Percentiles rank a stretch among this genome's conserved stretches.
Conservation (phyloP, 73 alveolate species). For the Uronychia setigera region DNA sequence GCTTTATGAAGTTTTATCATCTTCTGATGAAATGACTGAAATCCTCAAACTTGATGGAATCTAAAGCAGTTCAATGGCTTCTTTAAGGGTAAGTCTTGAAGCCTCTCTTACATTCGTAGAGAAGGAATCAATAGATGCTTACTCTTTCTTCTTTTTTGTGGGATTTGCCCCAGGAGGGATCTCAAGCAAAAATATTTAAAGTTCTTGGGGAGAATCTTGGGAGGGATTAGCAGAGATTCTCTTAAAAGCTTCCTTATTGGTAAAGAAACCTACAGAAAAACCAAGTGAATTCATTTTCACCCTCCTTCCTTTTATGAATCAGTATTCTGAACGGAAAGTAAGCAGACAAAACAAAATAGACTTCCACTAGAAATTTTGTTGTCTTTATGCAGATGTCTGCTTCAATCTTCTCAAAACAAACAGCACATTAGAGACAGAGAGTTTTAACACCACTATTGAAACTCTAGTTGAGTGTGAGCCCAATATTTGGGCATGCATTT, state of each 20-base stretch:
- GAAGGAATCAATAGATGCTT: conserved; percentile 23
- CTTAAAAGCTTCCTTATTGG: conserved; percentile 27
- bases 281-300: neutral
- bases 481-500: conserved; percentile 48
- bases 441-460: neutral
- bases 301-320: conserved; percentile 46
- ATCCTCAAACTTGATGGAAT: conserved; percentile 32
- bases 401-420: neutral
- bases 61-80: conserved; percentile 27
- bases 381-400: neutral
- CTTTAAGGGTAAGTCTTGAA: conserved; percentile 45
- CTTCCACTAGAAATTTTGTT: conserved; percentile 1
- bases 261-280: neutral
- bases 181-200: neutral
- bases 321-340: conserved; percentile 33
- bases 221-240: conserved; percentile 28
- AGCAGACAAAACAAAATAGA: conserved; percentile 4
- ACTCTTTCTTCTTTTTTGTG: conserved; percentile 35
- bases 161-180: conserved; percentile 58
- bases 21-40: conserved; percentile 29
- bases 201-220: conserved; percentile 27
- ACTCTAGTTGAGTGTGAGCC: conserved; percentile 7
- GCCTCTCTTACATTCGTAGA: conserved; percentile 16
- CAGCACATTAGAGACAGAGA: no score
- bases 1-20: conserved; percentile 36